These are phyloP conservation scores for Podospora pseudopauciseta DNA, from an alignment of 495 filamentous ascomycete genomes.

Conservation along the genomic window DNA sequence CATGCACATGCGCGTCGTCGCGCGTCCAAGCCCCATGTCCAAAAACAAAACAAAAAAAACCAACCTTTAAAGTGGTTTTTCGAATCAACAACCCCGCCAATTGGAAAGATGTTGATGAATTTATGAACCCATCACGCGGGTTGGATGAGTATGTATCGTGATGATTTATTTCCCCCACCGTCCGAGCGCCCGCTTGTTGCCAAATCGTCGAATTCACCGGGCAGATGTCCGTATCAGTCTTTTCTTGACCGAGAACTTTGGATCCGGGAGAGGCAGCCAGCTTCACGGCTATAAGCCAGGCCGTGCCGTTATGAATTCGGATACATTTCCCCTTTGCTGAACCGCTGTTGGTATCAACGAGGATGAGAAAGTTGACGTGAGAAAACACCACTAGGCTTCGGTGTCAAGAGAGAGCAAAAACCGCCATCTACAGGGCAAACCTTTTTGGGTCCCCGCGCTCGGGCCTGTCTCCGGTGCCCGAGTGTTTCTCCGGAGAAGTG, in stretches of 20 bases:
- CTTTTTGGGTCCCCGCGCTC: neutral
- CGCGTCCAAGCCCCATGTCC: neutral
- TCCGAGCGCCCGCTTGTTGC: neutral
- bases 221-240: neutral
- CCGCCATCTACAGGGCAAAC: neutral
- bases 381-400: neutral
- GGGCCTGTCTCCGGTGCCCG: neutral
- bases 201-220: neutral
- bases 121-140: neutral
- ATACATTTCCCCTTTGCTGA: neutral
- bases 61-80: neutral
- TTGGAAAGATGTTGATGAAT: neutral
- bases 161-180: neutral
- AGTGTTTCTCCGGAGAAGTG: neutral
- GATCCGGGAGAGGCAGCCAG: neutral
- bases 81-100: neutral
- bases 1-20: neutral
- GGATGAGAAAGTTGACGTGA: constrained; percentile 1
- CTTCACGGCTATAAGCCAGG: constrained; percentile 8
- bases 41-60: neutral
- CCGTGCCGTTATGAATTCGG: constrained; percentile 2
- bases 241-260: neutral
- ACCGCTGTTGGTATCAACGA: neutral
- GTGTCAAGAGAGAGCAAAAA: neutral
- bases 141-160: neutral